A percentile compares a stretch with the other conserved stretches of the same genome.
Evolutionary conservation across 305 asterid genomes (phyloP).

Genomic region (Fraxinus angustifolia): DNA sequence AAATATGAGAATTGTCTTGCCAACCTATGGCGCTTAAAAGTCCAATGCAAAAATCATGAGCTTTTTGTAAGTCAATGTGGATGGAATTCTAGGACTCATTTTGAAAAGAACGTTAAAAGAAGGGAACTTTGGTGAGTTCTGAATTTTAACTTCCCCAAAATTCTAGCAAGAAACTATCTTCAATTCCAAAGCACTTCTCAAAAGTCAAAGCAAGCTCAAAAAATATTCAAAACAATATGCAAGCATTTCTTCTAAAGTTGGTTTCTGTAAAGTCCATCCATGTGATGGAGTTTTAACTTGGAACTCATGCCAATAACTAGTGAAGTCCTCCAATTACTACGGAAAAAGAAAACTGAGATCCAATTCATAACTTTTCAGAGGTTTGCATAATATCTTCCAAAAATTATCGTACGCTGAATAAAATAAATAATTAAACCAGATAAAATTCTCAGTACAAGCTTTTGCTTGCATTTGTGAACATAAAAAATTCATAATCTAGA

Average conservation of each 20-base stretch:
- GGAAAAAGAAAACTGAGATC: conserved; percentile 4
- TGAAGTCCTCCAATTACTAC: background rate
- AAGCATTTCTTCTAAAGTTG: background rate
- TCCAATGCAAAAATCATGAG: background rate
- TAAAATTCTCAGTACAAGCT: background rate
- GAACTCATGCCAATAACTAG: background rate
- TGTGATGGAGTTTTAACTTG: background rate
- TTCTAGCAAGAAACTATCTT: background rate
- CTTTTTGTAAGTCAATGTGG: background rate
- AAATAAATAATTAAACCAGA: background rate
- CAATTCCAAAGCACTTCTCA: background rate
- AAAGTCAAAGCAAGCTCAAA: background rate
- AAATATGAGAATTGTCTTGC: background rate
- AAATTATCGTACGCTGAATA: background rate
- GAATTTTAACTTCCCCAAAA: background rate
- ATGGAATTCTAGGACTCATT: background rate
- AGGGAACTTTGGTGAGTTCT: background rate
- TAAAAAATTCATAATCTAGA: background rate
- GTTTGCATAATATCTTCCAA: background rate
- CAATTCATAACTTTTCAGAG: background rate
- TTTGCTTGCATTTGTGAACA: background rate
- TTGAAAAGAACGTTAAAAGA: background rate
- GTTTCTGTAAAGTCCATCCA: background rate
- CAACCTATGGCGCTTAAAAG: background rate
- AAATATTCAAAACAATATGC: background rate